phyloP scores from a whole-genome alignment of 148 eudicot genomes.

The Vaccinium vitisidaea region DNA sequence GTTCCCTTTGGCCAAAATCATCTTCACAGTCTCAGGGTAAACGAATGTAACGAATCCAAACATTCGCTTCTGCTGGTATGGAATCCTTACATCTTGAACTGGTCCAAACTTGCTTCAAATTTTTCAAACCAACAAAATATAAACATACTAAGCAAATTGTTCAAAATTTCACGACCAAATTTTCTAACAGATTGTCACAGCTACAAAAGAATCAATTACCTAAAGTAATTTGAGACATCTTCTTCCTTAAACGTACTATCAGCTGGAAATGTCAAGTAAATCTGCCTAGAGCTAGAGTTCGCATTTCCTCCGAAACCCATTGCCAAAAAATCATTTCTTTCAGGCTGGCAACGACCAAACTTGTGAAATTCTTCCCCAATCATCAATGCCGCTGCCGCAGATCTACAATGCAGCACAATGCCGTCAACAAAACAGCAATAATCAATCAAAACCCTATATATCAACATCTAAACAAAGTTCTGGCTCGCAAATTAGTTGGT shows the following conservation, averaged over 20 bases:
- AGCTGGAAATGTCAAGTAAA: conserved; percentile 93
- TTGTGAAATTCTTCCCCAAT: conserved; percentile 70
- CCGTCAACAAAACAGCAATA: conserved; percentile 14
- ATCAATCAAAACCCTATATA: background rate
- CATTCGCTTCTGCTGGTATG: conserved; percentile 96
- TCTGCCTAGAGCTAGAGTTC: conserved; percentile 62
- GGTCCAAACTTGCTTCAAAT: conserved; percentile 80
- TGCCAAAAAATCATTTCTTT: conserved; percentile 60
- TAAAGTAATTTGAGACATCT: conserved; percentile 85
- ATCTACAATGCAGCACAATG: conserved; percentile 50
- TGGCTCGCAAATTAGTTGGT: background rate
- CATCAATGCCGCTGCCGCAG: conserved; percentile 67
- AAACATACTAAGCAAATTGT: conserved; percentile 7
- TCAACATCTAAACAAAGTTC: background rate
- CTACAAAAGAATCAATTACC: conserved; percentile 32
- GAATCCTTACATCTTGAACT: conserved; percentile 95
- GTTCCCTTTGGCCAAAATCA: conserved; percentile 86
- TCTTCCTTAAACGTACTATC: conserved; percentile 93
- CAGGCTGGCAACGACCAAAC: conserved; percentile 45
- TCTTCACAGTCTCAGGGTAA: conserved; percentile 80
- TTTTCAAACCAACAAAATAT: conserved; percentile 9
- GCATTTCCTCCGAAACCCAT: conserved; percentile 41
- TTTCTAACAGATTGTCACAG: background rate
- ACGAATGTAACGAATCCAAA: conserved; percentile 92
- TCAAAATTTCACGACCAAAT: background rate